phyloP scores from a whole-genome alignment of 495 filamentous ascomycete species.

The Penicillium tannophilum region DNA sequence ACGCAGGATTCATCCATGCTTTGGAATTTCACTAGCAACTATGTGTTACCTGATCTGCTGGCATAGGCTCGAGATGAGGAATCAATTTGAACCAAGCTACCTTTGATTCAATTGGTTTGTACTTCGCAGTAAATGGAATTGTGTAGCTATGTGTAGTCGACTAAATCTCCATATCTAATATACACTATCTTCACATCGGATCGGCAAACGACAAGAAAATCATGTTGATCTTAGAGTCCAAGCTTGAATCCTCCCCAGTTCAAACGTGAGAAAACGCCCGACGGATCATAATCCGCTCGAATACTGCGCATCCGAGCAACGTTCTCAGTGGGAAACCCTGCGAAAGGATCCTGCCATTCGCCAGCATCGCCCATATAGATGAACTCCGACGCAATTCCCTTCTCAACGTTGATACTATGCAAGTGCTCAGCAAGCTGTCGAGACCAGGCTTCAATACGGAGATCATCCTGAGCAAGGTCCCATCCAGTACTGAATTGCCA shows the following conservation, averaged over 20 bases:
- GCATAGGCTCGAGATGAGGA: not conserved
- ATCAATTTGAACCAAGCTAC: too few species aligned
- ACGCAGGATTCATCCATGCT: constrained; percentile 20
- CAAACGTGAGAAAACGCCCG: constrained; percentile 21
- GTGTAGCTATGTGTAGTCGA: too few species aligned
- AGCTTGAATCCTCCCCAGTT: constrained; percentile 35
- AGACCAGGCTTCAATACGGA: constrained; percentile 37
- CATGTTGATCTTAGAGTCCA: not conserved
- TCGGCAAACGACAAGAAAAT: too few species aligned
- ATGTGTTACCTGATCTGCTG: constrained; percentile 14
- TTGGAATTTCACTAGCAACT: constrained; percentile 20
- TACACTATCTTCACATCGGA: too few species aligned
- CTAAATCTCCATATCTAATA: too few species aligned
- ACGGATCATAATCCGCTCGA: constrained; percentile 38
- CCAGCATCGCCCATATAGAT: constrained; percentile 45
- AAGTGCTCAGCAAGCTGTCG: constrained; percentile 22
- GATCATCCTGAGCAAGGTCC: constrained; percentile 24
- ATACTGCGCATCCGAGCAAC: constrained; percentile 34
- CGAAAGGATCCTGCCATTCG: constrained; percentile 42
- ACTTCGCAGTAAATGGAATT: too few species aligned
- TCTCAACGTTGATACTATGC: constrained; percentile 19
- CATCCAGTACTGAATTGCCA: constrained; percentile 38
- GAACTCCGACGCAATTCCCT: constrained; percentile 25
- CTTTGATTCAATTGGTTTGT: too few species aligned
- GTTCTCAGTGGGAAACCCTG: constrained; percentile 39